Percentiles rank a stretch among this genome's conserved stretches.
These are phyloP conservation scores for Clitopilus passeckerianus DNA, from an alignment of 768 basidiomycete species.

Conservation along the genomic window DNA sequence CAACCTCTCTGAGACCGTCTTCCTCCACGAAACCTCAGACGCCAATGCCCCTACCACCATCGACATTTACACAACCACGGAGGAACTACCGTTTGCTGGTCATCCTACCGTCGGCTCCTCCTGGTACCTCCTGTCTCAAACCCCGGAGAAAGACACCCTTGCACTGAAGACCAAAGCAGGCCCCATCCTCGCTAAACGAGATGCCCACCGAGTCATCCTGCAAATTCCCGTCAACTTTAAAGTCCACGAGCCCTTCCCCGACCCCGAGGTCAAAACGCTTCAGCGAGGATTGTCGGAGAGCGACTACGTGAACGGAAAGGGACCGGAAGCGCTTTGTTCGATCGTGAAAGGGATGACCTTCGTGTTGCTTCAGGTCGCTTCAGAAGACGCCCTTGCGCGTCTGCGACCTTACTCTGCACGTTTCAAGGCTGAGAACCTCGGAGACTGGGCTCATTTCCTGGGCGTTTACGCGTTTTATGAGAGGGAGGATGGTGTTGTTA, in stretches of 20 bases:
- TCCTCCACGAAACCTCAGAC: conserved; percentile 28
- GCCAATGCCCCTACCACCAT: conserved; percentile 20
- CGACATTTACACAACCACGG: conserved; percentile 35
- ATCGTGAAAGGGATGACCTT: conserved; percentile 46
- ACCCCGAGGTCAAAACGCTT: conserved; percentile 19
- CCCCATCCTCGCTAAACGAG: conserved; percentile 28
- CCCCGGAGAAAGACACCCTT: conserved; percentile 13
- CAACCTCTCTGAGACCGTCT: conserved; percentile 45
- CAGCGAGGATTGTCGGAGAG: conserved; percentile 21
- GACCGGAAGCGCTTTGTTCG: conserved; percentile 30
- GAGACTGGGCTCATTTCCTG: conserved; percentile 34
- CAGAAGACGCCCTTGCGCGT: conserved; percentile 30
- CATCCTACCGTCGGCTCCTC: conserved; percentile 41
- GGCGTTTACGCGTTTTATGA: conserved; percentile 32
- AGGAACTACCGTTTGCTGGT: conserved; percentile 40
- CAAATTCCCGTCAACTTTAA: conserved; percentile 38
- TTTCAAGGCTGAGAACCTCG: conserved; percentile 21
- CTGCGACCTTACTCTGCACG: conserved; percentile 21
- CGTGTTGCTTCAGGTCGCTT: conserved; percentile 29
- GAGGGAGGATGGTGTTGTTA: conserved; percentile 25
- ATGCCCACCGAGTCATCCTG: conserved; percentile 23
- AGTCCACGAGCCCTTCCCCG: conserved; percentile 22
- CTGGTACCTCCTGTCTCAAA: conserved; percentile 31
- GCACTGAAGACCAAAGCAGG: conserved; percentile 37
- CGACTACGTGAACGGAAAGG: conserved; percentile 34